Conservation (phyloP, 768 basidiomycete genomes). For the Cubamyces sp. region DNA sequence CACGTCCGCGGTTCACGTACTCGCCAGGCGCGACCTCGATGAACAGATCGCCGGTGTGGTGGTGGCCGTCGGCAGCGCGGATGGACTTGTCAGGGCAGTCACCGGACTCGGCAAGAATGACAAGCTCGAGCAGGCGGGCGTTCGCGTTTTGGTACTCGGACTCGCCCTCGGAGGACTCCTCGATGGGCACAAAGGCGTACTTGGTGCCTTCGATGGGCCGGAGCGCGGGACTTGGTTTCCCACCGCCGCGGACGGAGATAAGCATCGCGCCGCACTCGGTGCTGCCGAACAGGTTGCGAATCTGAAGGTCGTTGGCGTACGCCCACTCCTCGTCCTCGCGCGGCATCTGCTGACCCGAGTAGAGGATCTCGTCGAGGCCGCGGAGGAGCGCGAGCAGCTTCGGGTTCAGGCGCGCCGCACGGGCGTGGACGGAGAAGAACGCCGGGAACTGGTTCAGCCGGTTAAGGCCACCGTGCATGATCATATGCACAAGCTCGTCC, state of each 20-base stretch:
- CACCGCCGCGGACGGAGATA: constrained; percentile 51
- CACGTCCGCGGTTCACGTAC: constrained; percentile 67
- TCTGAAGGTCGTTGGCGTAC: constrained; percentile 53
- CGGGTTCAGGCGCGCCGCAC: constrained; percentile 56
- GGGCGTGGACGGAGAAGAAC: constrained; percentile 64
- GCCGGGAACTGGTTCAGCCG: constrained; percentile 71
- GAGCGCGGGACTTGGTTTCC: constrained; percentile 22
- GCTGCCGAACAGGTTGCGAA: constrained; percentile 72
- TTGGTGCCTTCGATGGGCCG: constrained; percentile 30
- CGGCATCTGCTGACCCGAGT: constrained; percentile 62
- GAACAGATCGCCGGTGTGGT: constrained; percentile 79
- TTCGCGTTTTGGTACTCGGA: constrained; percentile 54
- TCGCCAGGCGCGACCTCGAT: constrained; percentile 57
- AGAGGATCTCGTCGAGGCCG: constrained; percentile 61
- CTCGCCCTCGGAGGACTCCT: constrained; percentile 41
- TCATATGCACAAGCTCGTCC: constrained; percentile 71
- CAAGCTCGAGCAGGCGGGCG: constrained; percentile 60
- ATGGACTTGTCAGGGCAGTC: constrained; percentile 67
- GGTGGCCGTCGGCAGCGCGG: constrained; percentile 61
- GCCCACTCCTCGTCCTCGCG: constrained; percentile 73
- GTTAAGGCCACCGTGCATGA: constrained; percentile 62
- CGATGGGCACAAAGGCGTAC: constrained; percentile 47
- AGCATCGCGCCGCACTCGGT: constrained; percentile 77
- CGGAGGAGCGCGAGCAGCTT: constrained; percentile 60
- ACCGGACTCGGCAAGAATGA: constrained; percentile 61